Percentiles rank a stretch among this genome's conserved stretches.
phyloP scores from a whole-genome alignment of 2,329 filamentous ascomycete genomes.

The Colletotrichum higginsianum region DNA sequence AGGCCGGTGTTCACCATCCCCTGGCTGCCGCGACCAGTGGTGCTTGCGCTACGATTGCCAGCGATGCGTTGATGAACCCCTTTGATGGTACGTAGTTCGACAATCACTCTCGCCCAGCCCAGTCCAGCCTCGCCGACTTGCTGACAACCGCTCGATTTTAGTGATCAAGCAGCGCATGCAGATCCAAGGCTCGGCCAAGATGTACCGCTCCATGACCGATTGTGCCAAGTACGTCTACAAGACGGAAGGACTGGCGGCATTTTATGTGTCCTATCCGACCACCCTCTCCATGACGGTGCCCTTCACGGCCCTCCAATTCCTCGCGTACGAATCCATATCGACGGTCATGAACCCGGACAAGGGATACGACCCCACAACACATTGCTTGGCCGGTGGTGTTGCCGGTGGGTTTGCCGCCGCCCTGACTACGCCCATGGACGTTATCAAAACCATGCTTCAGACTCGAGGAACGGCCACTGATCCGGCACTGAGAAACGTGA shows the following conservation, averaged over 20 bases:
- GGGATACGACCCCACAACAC: constrained; percentile 91
- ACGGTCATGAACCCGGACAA: constrained; percentile 91
- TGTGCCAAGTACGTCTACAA: constrained; percentile 91
- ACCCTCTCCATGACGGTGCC: constrained; percentile 99
- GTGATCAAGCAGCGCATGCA: constrained; percentile 99
- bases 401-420: constrained; percentile 95
- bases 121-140: background rate
- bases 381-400: constrained; percentile 92
- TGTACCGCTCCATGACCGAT: constrained; percentile 88
- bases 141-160: constrained; percentile 54
- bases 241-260: constrained; percentile 89
- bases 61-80: constrained; percentile 98
- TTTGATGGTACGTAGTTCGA: constrained; percentile 83
- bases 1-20: constrained; percentile 89
- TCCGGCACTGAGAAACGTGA: constrained; percentile 86
- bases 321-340: constrained; percentile 96
- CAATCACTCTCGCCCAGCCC: too few relatives aligned
- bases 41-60: constrained; percentile 95
- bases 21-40: constrained; percentile 94
- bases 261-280: constrained; percentile 98
- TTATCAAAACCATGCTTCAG: constrained; percentile 97
- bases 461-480: constrained; percentile 89
- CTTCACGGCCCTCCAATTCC: constrained; percentile 96
- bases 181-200: constrained; percentile 89
- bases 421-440: constrained; percentile 95